Conservation (phyloP, 2,329 filamentous ascomycete species). For the Fusarium dimerum region DNA sequence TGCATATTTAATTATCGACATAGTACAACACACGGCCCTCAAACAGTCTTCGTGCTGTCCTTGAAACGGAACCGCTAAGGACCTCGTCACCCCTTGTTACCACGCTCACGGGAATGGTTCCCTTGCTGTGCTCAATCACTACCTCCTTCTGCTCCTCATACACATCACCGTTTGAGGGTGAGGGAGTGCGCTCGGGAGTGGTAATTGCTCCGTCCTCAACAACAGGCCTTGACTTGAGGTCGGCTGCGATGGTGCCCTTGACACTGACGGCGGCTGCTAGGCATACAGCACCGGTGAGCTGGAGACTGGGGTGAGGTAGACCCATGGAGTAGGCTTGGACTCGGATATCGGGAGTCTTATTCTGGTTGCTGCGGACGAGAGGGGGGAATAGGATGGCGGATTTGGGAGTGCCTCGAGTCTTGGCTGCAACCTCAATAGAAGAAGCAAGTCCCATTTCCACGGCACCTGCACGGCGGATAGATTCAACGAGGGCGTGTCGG, state of each 20-base stretch:
- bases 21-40: constrained; percentile 35
- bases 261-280: constrained; percentile 46
- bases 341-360: constrained; percentile 37
- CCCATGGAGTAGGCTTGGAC: constrained; percentile 52
- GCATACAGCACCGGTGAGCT: constrained; percentile 53
- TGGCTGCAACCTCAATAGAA: constrained; percentile 35
- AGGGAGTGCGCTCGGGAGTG: constrained; percentile 17
- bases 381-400: constrained; percentile 50
- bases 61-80: constrained; percentile 30
- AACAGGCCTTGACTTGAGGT: constrained; percentile 6
- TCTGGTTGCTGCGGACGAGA: not conserved
- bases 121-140: constrained; percentile 31
- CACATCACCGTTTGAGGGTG: constrained; percentile 10
- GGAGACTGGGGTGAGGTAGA: constrained; percentile 51
- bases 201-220: constrained; percentile 17
- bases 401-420: constrained; percentile 49
- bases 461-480: constrained; percentile 54
- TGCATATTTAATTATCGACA: not conserved
- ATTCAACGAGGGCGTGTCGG: constrained; percentile 41
- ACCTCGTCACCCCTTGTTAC: constrained; percentile 21
- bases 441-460: constrained; percentile 58
- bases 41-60: constrained; percentile 35
- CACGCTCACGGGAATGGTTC: constrained; percentile 22
- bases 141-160: not conserved
- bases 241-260: constrained; percentile 41